phyloP scores from a whole-genome alignment of 2,329 filamentous ascomycete genomes.

The Helotiales sp. region DNA sequence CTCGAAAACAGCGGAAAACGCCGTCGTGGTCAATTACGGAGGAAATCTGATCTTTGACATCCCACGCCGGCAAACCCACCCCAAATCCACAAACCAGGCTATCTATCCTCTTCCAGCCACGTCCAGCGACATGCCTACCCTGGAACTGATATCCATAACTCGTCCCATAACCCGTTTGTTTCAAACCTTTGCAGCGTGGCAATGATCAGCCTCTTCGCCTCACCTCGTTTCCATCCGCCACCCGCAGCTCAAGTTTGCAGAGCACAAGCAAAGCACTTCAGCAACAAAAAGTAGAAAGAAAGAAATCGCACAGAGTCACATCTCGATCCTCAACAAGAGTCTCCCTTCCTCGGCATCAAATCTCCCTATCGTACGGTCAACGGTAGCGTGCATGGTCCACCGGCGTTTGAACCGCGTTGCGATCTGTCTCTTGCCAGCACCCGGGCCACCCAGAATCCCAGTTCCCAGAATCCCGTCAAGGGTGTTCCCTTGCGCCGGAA shows the following conservation, averaged over 20 bases:
- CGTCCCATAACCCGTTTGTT: constrained; percentile 23
- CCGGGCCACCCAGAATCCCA: neutral
- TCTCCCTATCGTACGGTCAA: constrained; percentile 1
- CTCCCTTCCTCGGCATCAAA: neutral
- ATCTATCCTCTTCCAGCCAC: constrained; percentile 10
- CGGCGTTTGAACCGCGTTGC: neutral
- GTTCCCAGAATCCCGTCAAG: constrained; percentile 4
- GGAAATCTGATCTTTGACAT: neutral
- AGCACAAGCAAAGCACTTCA: constrained; percentile 14
- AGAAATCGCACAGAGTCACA: too few species aligned
- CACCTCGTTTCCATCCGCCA: neutral
- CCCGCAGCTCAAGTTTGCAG: neutral
- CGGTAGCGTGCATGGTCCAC: neutral
- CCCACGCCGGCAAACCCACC: constrained; percentile 7
- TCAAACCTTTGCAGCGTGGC: constrained; percentile 20
- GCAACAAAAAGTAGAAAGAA: neutral
- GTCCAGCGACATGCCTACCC: constrained; percentile 10
- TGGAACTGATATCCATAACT: constrained; percentile 6
- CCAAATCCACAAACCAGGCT: constrained; percentile 10
- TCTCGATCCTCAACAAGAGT: neutral
- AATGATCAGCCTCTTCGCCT: constrained; percentile 21
- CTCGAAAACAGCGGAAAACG: neutral
- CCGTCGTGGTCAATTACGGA: neutral
- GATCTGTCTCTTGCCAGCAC: constrained; percentile 3
- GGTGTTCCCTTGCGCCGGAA: constrained; percentile 11